Percentiles rank a stretch among this genome's conserved stretches.
Conservation (phyloP, 306 rosid species). For the Trichosanthes cucumerina region DNA sequence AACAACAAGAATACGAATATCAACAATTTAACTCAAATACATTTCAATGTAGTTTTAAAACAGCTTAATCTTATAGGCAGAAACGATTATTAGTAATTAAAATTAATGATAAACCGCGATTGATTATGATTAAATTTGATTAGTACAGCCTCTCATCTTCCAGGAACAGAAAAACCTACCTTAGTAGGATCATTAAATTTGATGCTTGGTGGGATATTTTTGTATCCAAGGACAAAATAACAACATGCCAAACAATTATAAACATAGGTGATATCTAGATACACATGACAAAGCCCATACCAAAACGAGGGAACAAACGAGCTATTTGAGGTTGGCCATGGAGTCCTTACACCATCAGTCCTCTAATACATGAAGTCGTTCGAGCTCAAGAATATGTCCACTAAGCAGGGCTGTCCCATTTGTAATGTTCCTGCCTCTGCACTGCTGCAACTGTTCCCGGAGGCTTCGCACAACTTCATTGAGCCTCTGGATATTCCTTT, state of each 20-base stretch:
- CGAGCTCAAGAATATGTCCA: slow-evolving; percentile 41
- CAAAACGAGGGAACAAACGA: not conserved
- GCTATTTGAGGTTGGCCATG: not conserved
- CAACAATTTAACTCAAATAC: too few species aligned
- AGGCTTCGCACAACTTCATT: slow-evolving; percentile 65
- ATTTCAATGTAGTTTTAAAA: too few species aligned
- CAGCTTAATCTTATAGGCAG: too few species aligned
- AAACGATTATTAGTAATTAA: not conserved
- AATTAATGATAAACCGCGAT: not conserved
- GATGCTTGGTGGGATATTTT: not conserved
- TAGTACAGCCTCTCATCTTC: not conserved
- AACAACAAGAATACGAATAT: too few species aligned
- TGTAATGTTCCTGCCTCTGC: slow-evolving; percentile 41
- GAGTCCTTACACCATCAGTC: slow-evolving; percentile 23
- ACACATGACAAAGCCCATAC: not conserved
- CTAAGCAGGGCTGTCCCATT: slow-evolving; percentile 35
- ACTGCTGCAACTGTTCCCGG: slow-evolving; percentile 47
- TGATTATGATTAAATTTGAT: not conserved
- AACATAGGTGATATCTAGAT: not conserved
- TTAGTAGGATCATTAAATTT: not conserved
- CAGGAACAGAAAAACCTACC: not conserved
- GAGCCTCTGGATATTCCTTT: slow-evolving; percentile 57
- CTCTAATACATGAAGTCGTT: slow-evolving; percentile 45
- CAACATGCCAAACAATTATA: not conserved
- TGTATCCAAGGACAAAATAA: not conserved